Evolutionary conservation across 352 stramenopile genomes (phyloP).

Genomic region (Phytopythium oedochilum): DNA sequence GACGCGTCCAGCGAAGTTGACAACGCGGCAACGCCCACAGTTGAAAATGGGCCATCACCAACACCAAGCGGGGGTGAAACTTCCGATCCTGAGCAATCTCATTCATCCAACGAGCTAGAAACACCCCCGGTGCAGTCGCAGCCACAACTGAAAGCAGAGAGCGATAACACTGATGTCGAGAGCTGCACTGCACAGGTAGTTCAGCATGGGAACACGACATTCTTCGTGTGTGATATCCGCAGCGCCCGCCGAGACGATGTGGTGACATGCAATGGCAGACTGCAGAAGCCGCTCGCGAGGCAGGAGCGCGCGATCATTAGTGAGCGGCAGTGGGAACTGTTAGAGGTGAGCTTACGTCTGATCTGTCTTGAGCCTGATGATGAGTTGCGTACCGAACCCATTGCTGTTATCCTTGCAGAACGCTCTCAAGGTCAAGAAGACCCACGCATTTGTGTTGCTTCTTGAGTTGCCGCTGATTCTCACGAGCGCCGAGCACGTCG

Average conservation of each 20-base stretch:
- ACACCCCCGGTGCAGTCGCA: neutral
- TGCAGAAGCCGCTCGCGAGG: constrained; percentile 33
- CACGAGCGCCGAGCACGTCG: constrained; percentile 37
- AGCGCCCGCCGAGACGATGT: constrained; percentile 19
- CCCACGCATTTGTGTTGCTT: constrained; percentile 54
- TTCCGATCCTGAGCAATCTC: neutral
- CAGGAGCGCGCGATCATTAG: constrained; percentile 59
- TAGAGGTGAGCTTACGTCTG: constrained; percentile 36
- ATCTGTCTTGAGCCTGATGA: too few species aligned
- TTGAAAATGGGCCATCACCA: too few species aligned
- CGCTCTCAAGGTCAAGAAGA: constrained; percentile 58
- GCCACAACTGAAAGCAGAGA: neutral
- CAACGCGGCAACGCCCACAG: too few species aligned
- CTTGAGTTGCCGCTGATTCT: constrained; percentile 67
- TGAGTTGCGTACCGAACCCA: too few species aligned
- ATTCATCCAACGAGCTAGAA: neutral
- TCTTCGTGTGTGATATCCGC: constrained; percentile 70
- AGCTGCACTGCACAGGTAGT: constrained; percentile 25
- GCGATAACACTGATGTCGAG: neutral
- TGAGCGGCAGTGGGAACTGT: constrained; percentile 58
- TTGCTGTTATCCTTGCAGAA: constrained; percentile 12
- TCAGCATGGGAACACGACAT: constrained; percentile 36
- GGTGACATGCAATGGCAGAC: constrained; percentile 65
- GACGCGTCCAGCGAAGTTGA: neutral
- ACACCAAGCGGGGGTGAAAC: too few species aligned